Base-by-base conservation (phyloP, 2,329 filamentous ascomycete species). In the Epichloe glyceriae region DNA sequence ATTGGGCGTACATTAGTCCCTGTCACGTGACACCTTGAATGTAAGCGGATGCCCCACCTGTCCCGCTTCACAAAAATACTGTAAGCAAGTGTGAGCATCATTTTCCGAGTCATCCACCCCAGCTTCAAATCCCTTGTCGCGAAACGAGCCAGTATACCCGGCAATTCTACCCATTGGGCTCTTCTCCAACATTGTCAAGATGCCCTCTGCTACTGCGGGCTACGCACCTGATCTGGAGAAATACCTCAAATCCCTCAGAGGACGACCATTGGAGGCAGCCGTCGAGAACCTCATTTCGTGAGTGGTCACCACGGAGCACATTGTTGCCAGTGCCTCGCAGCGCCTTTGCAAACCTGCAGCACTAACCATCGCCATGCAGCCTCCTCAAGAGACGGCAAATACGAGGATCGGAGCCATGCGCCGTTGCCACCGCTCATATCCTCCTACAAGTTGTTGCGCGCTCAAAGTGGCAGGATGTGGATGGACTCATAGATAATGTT, bases 331-430 rank as follows among this genome's bases (percentile, higher is more conserved):
- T 19, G 43, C 43, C 35, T 33, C 30, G 37, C n/a, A 30, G 37
- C 37, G 34, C 20, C 37, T 40, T 15, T 5, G 0, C 11, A 33
- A 14, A 7, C 35, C 30, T 10, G n/a, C 35, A 40, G 22, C 15
- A 43, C 49, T 53, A 30, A 53, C 17, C 5, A 20, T 20, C 17
- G 45, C 34, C n/a, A 41, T 53, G 53, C 47, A 53, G 47, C 17
- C 82, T 96, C 19, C 78, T 98, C 57, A 96, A 95, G 69, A 78
- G 90, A 64, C 78, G 90, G 60, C 91, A 97, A 64, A 95, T 98
- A 62, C 81, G 80, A 54, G 88, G 88, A 57, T 88, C 90, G 45
- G 82, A 93, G 66, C 81, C 86, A 66, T 96, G 90, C 69, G 93
- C 93, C 52, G 82, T 93, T 53, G 90, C 90, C 54, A 97, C 91